A percentile compares a stretch with the other conserved stretches of the same genome.
phyloP scores from a whole-genome alignment of 2,329 filamentous ascomycete species.

The Trichoderma atroviride region DNA sequence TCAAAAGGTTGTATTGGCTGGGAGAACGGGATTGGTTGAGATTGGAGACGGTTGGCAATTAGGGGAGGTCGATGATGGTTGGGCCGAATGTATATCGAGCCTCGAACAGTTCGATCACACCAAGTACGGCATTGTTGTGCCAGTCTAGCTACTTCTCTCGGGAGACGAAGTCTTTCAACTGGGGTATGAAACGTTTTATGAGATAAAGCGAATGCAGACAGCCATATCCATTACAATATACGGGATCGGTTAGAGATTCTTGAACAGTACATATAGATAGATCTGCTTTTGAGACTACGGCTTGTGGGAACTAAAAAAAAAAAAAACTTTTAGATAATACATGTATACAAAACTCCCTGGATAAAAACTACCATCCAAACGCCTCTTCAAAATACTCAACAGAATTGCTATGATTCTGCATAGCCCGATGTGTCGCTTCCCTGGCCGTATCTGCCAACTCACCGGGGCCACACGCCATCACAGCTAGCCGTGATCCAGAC shows the following conservation, averaged over 20 bases:
- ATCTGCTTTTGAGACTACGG: background rate
- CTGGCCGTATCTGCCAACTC: background rate
- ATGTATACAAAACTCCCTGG: background rate
- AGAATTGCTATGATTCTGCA: background rate
- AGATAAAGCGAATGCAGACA: too few relatives aligned
- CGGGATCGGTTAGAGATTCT: too few relatives aligned
- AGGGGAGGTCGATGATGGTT: slow-evolving; percentile 41
- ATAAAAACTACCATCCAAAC: slow-evolving; percentile 11
- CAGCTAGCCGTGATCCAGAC: slow-evolving; percentile 15
- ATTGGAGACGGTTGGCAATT: slow-evolving; percentile 36
- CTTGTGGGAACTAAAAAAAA: background rate
- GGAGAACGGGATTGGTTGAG: slow-evolving; percentile 29
- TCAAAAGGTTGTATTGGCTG: slow-evolving; percentile 31
- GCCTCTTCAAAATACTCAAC: slow-evolving; percentile 19
- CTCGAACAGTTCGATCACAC: slow-evolving; percentile 43
- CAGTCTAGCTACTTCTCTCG: background rate
- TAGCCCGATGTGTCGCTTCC: slow-evolving; percentile 6
- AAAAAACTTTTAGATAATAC: background rate
- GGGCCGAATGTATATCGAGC: slow-evolving; percentile 40
- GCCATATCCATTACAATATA: too few relatives aligned
- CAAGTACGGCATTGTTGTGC: slow-evolving; percentile 35
- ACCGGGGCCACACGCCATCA: background rate
- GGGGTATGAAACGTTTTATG: too few relatives aligned
- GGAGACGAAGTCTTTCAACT: too few relatives aligned
- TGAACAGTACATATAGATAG: background rate